Evolutionary conservation across 345 rosid genomes (phyloP).

Genomic region (Citrus sinensis): DNA sequence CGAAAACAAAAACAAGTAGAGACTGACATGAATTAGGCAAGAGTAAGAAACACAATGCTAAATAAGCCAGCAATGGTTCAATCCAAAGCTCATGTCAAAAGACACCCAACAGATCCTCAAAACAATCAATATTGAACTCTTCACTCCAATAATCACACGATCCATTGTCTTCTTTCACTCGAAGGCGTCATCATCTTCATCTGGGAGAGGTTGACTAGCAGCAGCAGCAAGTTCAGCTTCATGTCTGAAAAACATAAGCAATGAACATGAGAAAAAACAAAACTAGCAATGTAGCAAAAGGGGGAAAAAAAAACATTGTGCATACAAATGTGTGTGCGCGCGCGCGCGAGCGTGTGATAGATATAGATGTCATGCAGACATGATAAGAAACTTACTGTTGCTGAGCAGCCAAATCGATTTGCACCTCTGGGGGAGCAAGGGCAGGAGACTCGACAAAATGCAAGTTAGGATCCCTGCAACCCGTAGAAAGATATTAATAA

Average conservation of each 20-base stretch:
- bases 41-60: not conserved
- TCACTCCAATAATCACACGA: constrained; percentile 6
- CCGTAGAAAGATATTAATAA: not conserved
- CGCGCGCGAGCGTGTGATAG: rapidly evolving
- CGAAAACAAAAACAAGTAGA: not conserved
- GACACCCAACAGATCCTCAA: not conserved
- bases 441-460: constrained; percentile 53
- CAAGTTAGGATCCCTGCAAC: constrained; percentile 47
- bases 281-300: not conserved
- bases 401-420: constrained; percentile 39
- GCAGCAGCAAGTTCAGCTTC: constrained; percentile 42
- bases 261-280: not conserved
- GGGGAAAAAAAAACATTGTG: not conserved
- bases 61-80: constrained; percentile 7
- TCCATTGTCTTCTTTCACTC: constrained; percentile 17
- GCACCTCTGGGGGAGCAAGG: constrained; percentile 50
- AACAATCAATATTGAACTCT: constrained; percentile 1
- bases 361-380: too few relatives aligned
- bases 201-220: constrained; percentile 42
- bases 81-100: constrained; percentile 10
- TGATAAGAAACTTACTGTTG: constrained; percentile 29
- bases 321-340: too few relatives aligned
- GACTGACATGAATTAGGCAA: not conserved
- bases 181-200: constrained; percentile 37
- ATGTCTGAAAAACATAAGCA: constrained; percentile 23